Evolutionary conservation across 1,139 yeast species (phyloP), one percentile per base, ranked within the genome.

Genomic region (Wickerhamomyces sp.): DNA sequence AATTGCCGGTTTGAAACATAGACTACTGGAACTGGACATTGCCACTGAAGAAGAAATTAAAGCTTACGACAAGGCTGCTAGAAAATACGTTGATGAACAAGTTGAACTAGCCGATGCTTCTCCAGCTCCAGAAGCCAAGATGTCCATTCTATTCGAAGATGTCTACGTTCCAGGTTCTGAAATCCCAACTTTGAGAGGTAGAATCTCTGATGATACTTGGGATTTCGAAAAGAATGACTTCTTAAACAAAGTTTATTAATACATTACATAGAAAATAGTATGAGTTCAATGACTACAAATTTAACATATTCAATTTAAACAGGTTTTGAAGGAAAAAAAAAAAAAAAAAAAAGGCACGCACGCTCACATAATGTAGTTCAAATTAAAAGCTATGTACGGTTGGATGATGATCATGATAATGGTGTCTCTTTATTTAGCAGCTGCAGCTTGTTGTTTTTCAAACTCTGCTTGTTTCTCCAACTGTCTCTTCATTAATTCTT

Each of bases 121-220:
- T 55, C 83, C 95, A 51, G 87, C 94, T 52, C 98, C 98, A 50
- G 96, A 86, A 64, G 95, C 96, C 46, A 85, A 80, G 70, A 80
- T 91, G 78, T 87, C 85, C 60, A 86, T 87, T 59, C 75, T 91
- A 62, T 91, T 89, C 64, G 96, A 88, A 72, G 97, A 91, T 61
- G 95, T 91, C 49, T 91, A 91, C 67, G 94, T 85, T 55, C 89
- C 83, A 62, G 98, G 98, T 45, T 70, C 91, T 42, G 97, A 91
- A 70, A 75, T 86, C 42, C 93, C 93, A 51, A 82, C 78, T 49
- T 78, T 89, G 64, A 86, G 98, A 74, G 98, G 98, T 49, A 86
- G 98, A 75, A 82, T 88, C 59, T 83, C 94, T 51, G 94, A 85
- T 53, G 97, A 89, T 62, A 75, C 89, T 42, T 83, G 94, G 94